Conservation (phyloP, 805 yeast species). For the Cyberlindnera lachancei region DNA sequence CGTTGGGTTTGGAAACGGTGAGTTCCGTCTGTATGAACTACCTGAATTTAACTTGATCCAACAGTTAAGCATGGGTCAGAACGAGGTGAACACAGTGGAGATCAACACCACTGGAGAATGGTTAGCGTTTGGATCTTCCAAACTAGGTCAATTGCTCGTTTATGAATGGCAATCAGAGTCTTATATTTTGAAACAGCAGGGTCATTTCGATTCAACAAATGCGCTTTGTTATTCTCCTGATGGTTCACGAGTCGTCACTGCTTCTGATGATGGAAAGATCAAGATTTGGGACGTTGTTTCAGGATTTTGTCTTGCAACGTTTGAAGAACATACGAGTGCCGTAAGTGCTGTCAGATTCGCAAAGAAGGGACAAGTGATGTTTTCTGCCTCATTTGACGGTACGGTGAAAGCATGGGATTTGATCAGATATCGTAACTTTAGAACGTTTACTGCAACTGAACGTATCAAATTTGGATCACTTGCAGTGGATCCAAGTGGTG, state of each 20-base stretch:
- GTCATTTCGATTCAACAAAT: conserved; percentile 89
- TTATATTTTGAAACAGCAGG: conserved; percentile 91
- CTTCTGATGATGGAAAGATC: conserved; percentile 93
- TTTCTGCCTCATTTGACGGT: conserved; percentile 90
- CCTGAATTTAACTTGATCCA: conserved; percentile 77
- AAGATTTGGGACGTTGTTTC: conserved; percentile 93
- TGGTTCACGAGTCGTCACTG: conserved; percentile 87
- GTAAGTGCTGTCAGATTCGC: conserved; percentile 87
- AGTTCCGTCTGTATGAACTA: conserved; percentile 82
- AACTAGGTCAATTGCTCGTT: conserved; percentile 86
- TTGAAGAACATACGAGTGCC: conserved; percentile 82
- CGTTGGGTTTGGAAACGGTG: conserved; percentile 86
- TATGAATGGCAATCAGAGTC: conserved; percentile 99
- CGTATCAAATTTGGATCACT: conserved; percentile 80
- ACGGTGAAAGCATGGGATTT: conserved; percentile 97
- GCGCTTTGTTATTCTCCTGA: conserved; percentile 87
- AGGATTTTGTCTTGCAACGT: conserved; percentile 89
- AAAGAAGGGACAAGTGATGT: conserved; percentile 82
- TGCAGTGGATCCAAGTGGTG: conserved; percentile 97
- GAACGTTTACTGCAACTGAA: conserved; percentile 88
- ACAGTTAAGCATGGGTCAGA: conserved; percentile 86
- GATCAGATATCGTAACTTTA: conserved; percentile 84
- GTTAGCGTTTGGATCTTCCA: conserved; percentile 91
- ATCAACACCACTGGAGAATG: conserved; percentile 88
- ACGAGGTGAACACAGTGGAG: conserved; percentile 74